Evolutionary conservation across 169 alveolate species (phyloP), one percentile per base, ranked within the genome.

Genomic region (Eimeria necatrix): DNA sequence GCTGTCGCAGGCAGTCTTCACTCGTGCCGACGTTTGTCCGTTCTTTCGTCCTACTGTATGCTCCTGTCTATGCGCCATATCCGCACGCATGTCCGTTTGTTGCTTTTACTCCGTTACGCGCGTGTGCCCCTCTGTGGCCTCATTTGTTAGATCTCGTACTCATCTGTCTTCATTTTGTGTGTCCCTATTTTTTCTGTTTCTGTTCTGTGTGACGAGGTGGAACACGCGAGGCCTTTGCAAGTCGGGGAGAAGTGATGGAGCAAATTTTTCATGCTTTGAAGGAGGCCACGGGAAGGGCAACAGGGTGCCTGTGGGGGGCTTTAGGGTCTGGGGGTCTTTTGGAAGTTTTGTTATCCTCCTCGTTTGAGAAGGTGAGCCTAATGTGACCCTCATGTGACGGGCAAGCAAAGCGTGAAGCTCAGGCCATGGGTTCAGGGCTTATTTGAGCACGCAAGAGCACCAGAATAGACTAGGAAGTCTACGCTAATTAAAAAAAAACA

Each of bases 281-380:
- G 59, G 59, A 83, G 46, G 91, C 91, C 22, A 74, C 91, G 24
- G 76, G 91, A 56, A 41, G 46, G 32, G 91, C 52, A 7, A 8
- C 70, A n/a, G 76, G 91, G 74, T 49, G 76, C 53, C 60, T 83
- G 26, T 83, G 91, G 91, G 61, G 70, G 1, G 91, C 91, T 51
- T 84, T 84, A 26, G 78, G 64, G 4, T 84, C 91, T 2, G 91
- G 61, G 32, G 91, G 91, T 4, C 22, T 84, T 12, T 84, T 84
- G 9, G 91, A 48, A 48, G 48, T 84, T 26, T 24, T 32, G 78
- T 76, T 84, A 12, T 48, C 91, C 59, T 41, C 7, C 85, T 14
- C 8, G 8, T 74, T 74, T 48, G 48, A 46, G n/a, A 32, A 74
- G 85, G 85, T 74, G 48, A 46, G 18, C 53, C 12, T 56, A 14